These are phyloP conservation scores for Dichotomocladium elegans DNA, from an alignment of 371 early-diverging fungal species.

Conservation along the genomic window DNA sequence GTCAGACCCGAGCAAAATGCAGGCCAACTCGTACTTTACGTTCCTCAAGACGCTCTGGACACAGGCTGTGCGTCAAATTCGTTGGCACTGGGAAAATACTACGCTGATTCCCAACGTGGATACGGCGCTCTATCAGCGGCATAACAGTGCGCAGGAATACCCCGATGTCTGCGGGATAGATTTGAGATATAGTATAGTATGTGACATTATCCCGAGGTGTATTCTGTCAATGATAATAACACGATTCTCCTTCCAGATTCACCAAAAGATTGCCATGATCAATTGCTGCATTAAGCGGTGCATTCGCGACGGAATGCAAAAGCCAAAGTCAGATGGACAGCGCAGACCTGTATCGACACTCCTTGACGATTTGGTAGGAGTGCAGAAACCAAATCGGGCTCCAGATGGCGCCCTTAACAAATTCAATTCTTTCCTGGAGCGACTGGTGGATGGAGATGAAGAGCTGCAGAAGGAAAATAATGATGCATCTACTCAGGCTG, in stretches of 20 bases:
- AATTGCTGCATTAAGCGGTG: conserved; percentile 79
- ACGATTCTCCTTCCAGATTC: conserved; percentile 32
- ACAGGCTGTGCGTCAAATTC: conserved; percentile 55
- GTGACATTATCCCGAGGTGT: neutral
- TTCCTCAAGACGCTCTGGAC: conserved; percentile 65
- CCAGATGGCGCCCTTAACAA: conserved; percentile 4
- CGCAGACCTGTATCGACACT: neutral
- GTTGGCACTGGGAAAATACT: conserved; percentile 62
- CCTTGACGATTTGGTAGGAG: conserved; percentile 2
- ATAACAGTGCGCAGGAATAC: conserved; percentile 5
- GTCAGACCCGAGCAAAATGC: conserved; percentile 37
- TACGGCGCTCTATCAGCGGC: conserved; percentile 19
- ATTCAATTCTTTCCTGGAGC: conserved; percentile 17
- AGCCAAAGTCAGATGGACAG: neutral
- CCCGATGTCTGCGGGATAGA: conserved; percentile 56
- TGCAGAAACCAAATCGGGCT: neutral
- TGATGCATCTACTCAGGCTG: neutral
- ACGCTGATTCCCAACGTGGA: conserved; percentile 55
- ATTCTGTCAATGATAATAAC: neutral
- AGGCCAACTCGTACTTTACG: conserved; percentile 51
- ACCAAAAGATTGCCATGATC: conserved; percentile 91
- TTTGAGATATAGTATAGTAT: conserved; percentile 62
- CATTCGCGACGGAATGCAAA: neutral
- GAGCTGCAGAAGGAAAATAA: conserved; percentile 6
- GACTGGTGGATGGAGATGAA: conserved; percentile 20